Conservation (phyloP, 2,329 filamentous ascomycete species). For the Aspergillus pseudoviridinutans region DNA sequence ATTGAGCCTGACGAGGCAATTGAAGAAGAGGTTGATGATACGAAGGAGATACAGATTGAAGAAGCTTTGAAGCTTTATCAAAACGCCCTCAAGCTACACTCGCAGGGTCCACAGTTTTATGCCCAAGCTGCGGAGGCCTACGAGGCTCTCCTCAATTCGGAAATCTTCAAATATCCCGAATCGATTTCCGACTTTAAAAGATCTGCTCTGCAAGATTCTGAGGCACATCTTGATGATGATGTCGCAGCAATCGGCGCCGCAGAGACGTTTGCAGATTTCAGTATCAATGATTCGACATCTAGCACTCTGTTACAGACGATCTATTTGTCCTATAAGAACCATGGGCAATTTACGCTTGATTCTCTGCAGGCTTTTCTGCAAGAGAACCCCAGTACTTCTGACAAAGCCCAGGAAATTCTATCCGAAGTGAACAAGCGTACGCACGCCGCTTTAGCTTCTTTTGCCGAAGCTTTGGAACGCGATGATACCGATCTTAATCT, state of each 20-base stretch:
- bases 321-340: slow-evolving; percentile 92
- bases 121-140: slow-evolving; percentile 77
- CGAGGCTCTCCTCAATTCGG: slow-evolving; percentile 77
- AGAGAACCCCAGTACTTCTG: slow-evolving; percentile 11
- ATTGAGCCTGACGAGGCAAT: slow-evolving; percentile 87
- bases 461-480: slow-evolving; percentile 60
- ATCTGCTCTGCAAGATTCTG: slow-evolving; percentile 50
- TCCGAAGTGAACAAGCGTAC: slow-evolving; percentile 34
- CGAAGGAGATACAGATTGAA: slow-evolving; percentile 94
- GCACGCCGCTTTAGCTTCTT: slow-evolving; percentile 47
- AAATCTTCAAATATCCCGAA: slow-evolving; percentile 91
- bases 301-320: slow-evolving; percentile 84
- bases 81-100: slow-evolving; percentile 82
- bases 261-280: slow-evolving; percentile 46
- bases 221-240: slow-evolving; percentile 42
- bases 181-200: slow-evolving; percentile 79
- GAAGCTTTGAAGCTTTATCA: slow-evolving; percentile 95
- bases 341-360: slow-evolving; percentile 89
- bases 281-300: slow-evolving; percentile 67
- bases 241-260: slow-evolving; percentile 14
- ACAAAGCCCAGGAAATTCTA: slow-evolving; percentile 11
- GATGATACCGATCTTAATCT: slow-evolving; percentile 62
- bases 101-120: slow-evolving; percentile 75
- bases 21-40: slow-evolving; percentile 90
- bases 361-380: slow-evolving; percentile 53